Evolutionary conservation across 352 stramenopile genomes (phyloP), one percentile per base, ranked within the genome.

Genomic region (Phytophthora parvispora): DNA sequence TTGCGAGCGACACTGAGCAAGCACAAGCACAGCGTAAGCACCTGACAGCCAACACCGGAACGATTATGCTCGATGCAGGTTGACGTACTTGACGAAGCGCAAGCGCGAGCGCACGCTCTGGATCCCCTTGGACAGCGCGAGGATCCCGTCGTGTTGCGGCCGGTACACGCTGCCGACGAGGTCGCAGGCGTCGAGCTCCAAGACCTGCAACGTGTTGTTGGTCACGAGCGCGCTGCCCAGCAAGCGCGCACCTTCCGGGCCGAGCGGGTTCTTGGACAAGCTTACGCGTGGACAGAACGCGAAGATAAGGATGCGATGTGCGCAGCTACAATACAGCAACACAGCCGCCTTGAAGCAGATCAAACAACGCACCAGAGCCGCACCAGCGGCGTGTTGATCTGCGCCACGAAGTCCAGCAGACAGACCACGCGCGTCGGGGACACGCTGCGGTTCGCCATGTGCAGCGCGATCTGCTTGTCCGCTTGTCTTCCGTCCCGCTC

Each of bases 171-270:
- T 92, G 0, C 83, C 81, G 16, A 81, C 61, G 38, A 92, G 74
- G 1, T 89, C 80, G 20, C 81, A 91, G 2, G 70, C 34, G 22
- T 86, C 75, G 6, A 93, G 57, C 31, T 90, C 75, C n/a, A 93
- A 64, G 25, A 86, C 74, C 18, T 92, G 75, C 16, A 93, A 28
- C 15, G 74, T 72, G 45, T 89, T 87, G 73, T 93, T 93, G 24
- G 80, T 91, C 48, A 91, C 52, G 15, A 93, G 67, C 7, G 85
- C 83, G 8, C 67, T 75, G 5, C 85, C 85, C 0, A 93, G 63
- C 9, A 86, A 20, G 20, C 52, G 32, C 16, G 72, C 81, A 2
- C 85, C 83, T 31, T 73, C 42, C 0, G 81, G 74, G 12, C 81
- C 83, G 45, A 93, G 55, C 0, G 50, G 40, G 57, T 90, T 92